Conservation (phyloP, 176 grass and related monocot genomes). For the Carex cristatella region DNA sequence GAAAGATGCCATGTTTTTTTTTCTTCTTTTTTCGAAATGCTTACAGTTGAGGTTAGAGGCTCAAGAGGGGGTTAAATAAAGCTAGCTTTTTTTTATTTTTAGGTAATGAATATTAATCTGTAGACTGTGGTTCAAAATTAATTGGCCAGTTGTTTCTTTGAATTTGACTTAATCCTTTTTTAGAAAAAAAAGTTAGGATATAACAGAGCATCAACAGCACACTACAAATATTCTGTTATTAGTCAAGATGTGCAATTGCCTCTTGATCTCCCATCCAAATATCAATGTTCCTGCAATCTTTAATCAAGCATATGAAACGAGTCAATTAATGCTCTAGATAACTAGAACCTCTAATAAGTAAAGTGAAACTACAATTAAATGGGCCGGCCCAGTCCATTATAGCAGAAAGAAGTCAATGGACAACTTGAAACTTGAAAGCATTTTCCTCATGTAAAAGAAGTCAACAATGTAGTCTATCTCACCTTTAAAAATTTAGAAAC, state of each 20-base stretch:
- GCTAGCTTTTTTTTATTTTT: not conserved
- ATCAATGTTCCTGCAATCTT: no score
- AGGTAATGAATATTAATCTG: not conserved
- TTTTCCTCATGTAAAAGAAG: not conserved
- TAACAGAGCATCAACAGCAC: not conserved
- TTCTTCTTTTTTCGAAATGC: not conserved
- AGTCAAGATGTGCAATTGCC: no score
- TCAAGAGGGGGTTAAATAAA: not conserved
- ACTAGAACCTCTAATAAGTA: no score
- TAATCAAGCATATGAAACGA: no score
- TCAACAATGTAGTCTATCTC: not conserved
- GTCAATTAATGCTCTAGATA: no score
- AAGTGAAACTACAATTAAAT: no score
- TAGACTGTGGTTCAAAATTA: not conserved
- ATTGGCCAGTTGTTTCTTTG: not conserved
- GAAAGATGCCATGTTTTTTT: slow-evolving; percentile 1
- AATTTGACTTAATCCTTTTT: not conserved
- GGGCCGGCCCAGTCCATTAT: no score
- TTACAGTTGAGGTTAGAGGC: not conserved
- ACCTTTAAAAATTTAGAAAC: not conserved
- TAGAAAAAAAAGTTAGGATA: not conserved
- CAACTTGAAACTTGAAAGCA: not conserved
- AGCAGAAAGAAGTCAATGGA: no score
- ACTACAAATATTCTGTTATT: no score
- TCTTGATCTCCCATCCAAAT: no score